phyloP scores from a whole-genome alignment of 163 green algal genomes.

The Chlamydomonas reinhardtii region DNA sequence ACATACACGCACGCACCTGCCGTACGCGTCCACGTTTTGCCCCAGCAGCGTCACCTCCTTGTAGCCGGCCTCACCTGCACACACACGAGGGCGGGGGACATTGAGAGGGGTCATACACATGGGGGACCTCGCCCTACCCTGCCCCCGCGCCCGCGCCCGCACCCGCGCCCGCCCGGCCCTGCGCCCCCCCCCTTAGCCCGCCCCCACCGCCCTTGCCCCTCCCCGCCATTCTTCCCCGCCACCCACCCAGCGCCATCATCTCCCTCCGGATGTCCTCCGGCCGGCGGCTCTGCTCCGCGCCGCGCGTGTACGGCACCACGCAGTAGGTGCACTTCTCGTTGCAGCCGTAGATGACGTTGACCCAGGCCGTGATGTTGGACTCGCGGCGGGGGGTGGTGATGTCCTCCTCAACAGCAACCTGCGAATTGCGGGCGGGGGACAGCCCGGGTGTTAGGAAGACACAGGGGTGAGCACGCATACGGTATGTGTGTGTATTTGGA shows the following conservation, averaged over 20 bases:
- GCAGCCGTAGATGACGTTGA: constrained; percentile 98
- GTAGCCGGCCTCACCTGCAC: constrained; percentile 79
- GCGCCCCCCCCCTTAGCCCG: no score
- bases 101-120: no score
- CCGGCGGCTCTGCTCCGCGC: constrained; percentile 92
- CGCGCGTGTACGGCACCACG: constrained; percentile 94
- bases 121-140: no score
- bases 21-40: constrained; percentile 98
- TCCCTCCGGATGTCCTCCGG: constrained; percentile 90
- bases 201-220: no score
- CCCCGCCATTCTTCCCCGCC: no score
- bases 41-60: constrained; percentile 78
- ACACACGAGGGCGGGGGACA: no score
- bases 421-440: not conserved
- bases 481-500: not conserved
- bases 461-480: no score
- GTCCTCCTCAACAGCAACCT: constrained; percentile 90
- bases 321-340: constrained; percentile 99
- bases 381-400: constrained; percentile 90
- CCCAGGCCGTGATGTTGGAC: constrained; percentile 93
- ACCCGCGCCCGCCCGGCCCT: no score
- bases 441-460: no score
- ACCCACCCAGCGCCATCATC: constrained; percentile 81
- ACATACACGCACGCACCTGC: constrained; percentile 58
- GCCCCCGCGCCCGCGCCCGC: no score